A percentile compares a stretch with the other conserved stretches of the same genome.
These are phyloP conservation scores for Rutidosis leptorrhynchoides DNA, from an alignment of 129 eudicot genomes.

Conservation along the genomic window DNA sequence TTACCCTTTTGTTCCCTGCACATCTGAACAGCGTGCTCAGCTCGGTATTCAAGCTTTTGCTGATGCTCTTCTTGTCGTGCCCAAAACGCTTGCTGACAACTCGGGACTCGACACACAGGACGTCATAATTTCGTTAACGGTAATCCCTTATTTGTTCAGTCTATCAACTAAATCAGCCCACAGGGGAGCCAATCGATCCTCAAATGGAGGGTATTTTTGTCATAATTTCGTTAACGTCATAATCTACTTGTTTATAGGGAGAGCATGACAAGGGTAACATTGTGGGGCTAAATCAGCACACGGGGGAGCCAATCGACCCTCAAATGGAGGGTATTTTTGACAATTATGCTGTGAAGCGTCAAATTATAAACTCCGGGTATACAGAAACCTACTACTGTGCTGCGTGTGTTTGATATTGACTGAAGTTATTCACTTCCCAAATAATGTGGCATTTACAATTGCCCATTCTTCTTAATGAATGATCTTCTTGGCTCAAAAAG, in stretches of 20 bases:
- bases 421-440: not conserved
- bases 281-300: constrained; percentile 76
- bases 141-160: constrained; percentile 17
- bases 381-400: not conserved
- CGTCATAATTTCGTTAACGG: constrained; percentile 73
- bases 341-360: constrained; percentile 86
- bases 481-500: not conserved
- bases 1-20: constrained; percentile 10
- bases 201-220: constrained; percentile 94
- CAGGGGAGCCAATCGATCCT: constrained; percentile 89
- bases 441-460: not conserved
- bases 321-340: constrained; percentile 95
- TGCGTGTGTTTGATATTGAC: not conserved
- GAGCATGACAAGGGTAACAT: constrained; percentile 83
- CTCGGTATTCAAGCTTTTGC: constrained; percentile 92
- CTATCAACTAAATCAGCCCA: constrained; percentile 51
- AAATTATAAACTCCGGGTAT: constrained; percentile 85
- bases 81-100: constrained; percentile 90
- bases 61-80: constrained; percentile 83
- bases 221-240: too few relatives aligned
- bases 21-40: constrained; percentile 66
- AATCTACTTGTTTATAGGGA: too few relatives aligned
- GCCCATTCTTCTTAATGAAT: not conserved
- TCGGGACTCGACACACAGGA: constrained; percentile 95
- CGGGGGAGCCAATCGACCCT: constrained; percentile 89